Percentiles rank a stretch among this genome's conserved stretches.
phyloP scores from a whole-genome alignment of 208 protist species.

The Crithidia expoeki region DNA sequence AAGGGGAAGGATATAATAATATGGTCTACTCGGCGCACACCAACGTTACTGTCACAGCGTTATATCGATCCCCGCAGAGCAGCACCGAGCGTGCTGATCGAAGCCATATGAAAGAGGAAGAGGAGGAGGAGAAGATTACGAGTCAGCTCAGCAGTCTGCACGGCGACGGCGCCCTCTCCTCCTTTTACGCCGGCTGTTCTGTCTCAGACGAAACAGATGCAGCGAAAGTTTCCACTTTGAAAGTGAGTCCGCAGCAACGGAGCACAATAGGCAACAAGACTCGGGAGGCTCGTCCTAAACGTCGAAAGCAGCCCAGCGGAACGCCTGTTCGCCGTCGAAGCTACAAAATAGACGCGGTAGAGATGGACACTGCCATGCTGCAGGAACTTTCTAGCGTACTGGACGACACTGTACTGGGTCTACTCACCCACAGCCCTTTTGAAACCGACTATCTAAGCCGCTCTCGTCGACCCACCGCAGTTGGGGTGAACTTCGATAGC shows the following conservation, averaged over 20 bases:
- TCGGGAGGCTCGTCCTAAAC: neutral
- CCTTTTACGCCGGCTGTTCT: neutral
- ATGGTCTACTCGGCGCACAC: neutral
- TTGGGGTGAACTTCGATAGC: neutral
- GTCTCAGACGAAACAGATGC: neutral
- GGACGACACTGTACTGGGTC: constrained; percentile 25
- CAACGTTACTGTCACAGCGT: neutral
- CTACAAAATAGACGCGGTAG: constrained; percentile 23
- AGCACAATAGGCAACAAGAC: neutral
- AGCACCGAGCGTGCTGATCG: neutral
- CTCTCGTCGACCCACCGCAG: constrained; percentile 2
- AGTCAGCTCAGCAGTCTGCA: constrained; percentile 11
- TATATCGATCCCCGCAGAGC: neutral
- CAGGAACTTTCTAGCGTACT: constrained; percentile 5
- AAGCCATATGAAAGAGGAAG: neutral
- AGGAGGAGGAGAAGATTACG: neutral
- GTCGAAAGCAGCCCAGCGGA: neutral
- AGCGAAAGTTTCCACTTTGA: neutral
- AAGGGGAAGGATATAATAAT: neutral
- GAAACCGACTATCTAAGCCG: neutral
- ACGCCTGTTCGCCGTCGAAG: constrained; percentile 9
- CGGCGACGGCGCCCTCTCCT: neutral
- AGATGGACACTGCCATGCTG: constrained; percentile 6
- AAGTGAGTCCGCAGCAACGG: neutral
- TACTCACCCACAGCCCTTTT: constrained; percentile 9